Evolutionary conservation across 768 basidiomycete genomes (phyloP), one percentile per base, ranked within the genome.

Genomic region (Tylopilus sp.): DNA sequence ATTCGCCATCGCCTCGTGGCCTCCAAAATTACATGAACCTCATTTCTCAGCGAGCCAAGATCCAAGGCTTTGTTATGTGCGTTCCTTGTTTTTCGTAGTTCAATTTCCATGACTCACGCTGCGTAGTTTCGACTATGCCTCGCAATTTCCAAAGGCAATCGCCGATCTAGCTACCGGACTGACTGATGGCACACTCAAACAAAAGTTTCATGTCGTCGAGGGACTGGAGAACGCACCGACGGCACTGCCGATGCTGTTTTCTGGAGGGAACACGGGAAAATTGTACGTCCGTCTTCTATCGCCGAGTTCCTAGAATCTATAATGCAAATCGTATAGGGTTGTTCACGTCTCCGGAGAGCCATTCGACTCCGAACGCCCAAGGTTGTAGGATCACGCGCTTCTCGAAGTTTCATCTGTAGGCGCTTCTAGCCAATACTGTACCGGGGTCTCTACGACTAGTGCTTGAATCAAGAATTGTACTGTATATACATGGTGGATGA

Each of bases 21-120:
- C 74, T 95, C 16, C 73, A 79, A 53, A 78, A 79, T 45, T 92
- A 91, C 63, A 57, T 78, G 31, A 82, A 75, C 51, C 72, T 97
- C 50, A 93, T 97, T 58, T 63, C 79, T 0, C 85, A 87, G 64
- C 81, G 92, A 38, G 91, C 89, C 16, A 86, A 76, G 36, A 82
- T 98, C 1, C 76, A 89, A 63, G 95, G 95, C 9, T 97, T 93
- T 72, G 75, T 95, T 60, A 79, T 91, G 85, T 88, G 63, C 44
- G 83, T 66, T 16, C n/a, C 36, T 26, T 28, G 26, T 17, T 29
- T 6, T 25, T 16, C 19, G 14, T 17, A 1, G 16, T 19, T 24
- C 31, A 13, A 16, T 26, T 17, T 24, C 25, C 33, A 21, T 1
- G 28, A 34, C 48, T 67, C 48, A 55, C 34, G 6, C 30, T 34